phyloP scores from a whole-genome alignment of 371 early-diverging fungal species.

The Encephalitozoon intestinalis region DNA sequence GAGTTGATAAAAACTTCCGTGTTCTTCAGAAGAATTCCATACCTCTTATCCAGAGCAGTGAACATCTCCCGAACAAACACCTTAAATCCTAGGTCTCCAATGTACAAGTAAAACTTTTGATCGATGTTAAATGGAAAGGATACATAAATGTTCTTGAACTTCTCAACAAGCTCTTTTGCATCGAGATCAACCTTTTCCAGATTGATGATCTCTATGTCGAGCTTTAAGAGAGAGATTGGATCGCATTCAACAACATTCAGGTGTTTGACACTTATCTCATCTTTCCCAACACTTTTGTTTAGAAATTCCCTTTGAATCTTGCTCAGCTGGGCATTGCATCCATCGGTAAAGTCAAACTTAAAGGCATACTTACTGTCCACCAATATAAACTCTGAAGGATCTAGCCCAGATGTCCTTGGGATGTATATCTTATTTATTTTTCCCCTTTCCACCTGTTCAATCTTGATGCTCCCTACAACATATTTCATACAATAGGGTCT shows the following conservation, averaged over 20 bases:
- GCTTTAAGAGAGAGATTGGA: slow-evolving; percentile 16
- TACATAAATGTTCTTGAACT: slow-evolving; percentile 9
- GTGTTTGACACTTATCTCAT: slow-evolving; percentile 2
- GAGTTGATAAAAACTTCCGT: slow-evolving; percentile 43
- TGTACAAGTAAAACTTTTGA: slow-evolving; percentile 43
- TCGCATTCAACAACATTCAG: slow-evolving; percentile 28
- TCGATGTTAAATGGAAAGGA: slow-evolving; percentile 48
- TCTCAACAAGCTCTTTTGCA: slow-evolving; percentile 33
- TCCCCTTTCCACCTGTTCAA: slow-evolving; percentile 26
- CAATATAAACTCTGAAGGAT: slow-evolving; percentile 16
- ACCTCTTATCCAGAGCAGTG: background rate
- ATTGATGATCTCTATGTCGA: slow-evolving; percentile 33
- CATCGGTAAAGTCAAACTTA: background rate
- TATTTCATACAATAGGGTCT: slow-evolving; percentile 13
- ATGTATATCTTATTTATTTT: slow-evolving; percentile 29
- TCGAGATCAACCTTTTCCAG: slow-evolving; percentile 21
- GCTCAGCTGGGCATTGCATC: slow-evolving; percentile 13
- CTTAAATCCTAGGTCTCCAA: slow-evolving; percentile 16
- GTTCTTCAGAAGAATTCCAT: slow-evolving; percentile 40
- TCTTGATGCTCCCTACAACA: slow-evolving; percentile 7
- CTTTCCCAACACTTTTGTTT: slow-evolving; percentile 30
- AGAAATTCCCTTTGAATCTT: slow-evolving; percentile 45
- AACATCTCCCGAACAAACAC: slow-evolving; percentile 40
- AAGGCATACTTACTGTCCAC: slow-evolving; percentile 20
- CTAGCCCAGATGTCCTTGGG: background rate